Percentiles rank a stretch among this genome's conserved stretches.
phyloP scores from a whole-genome alignment of 345 rosid genomes.

The Populus pruinosa region DNA sequence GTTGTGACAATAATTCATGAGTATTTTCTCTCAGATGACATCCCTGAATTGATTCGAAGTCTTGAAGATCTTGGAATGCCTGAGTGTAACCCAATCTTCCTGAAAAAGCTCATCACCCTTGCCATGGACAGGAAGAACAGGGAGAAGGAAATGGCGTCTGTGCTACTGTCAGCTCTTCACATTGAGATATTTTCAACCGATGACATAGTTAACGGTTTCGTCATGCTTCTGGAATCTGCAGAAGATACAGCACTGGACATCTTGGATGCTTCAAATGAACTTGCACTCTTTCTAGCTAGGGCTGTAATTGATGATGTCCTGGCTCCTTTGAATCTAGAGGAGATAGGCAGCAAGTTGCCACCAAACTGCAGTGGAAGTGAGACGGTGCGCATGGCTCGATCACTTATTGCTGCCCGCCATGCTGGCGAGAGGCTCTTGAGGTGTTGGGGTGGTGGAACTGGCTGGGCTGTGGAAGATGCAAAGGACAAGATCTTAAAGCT shows the following conservation, averaged over 20 bases:
- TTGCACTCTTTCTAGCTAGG: constrained; percentile 90
- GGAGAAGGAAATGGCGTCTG: constrained; percentile 99
- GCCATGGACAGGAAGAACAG: constrained; percentile 97
- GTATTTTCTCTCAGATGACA: constrained; percentile 95
- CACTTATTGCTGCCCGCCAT: constrained; percentile 87
- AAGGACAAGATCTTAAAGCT: constrained; percentile 97
- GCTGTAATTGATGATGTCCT: constrained; percentile 96
- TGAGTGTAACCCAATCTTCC: constrained; percentile 67
- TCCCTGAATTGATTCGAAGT: constrained; percentile 85
- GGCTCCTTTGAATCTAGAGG: constrained; percentile 87
- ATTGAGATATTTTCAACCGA: constrained; percentile 90
- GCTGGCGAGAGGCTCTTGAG: constrained; percentile 96
- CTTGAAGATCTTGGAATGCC: constrained; percentile 81
- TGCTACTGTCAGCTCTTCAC: constrained; percentile 88
- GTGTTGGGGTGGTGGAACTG: constrained; percentile 99
- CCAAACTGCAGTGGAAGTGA: constrained; percentile 79
- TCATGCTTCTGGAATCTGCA: constrained; percentile 88
- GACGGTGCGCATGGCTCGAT: constrained; percentile 69
- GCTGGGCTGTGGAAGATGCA: constrained; percentile 99
- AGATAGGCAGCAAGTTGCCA: constrained; percentile 71
- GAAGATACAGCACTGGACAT: constrained; percentile 97
- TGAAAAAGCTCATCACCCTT: constrained; percentile 86
- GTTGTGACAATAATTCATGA: constrained; percentile 79
- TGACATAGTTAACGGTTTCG: constrained; percentile 84
- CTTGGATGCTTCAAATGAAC: constrained; percentile 94